Conservation (phyloP, 1,284 basidiomycete species). For the Trichosporon faecale region DNA sequence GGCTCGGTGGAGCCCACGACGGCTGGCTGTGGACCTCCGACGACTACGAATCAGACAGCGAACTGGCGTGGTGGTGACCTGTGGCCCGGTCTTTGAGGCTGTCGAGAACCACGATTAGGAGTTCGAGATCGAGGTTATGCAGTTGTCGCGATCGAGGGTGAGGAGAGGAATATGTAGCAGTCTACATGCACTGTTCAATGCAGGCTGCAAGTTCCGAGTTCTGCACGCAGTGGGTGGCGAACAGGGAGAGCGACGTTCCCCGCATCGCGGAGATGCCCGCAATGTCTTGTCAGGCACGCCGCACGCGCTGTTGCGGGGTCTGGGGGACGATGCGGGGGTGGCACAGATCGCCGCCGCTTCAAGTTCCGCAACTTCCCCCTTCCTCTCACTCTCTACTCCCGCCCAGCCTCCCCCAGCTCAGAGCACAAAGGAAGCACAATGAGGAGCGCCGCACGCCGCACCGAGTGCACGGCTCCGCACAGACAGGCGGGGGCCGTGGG, state of each 20-base stretch:
- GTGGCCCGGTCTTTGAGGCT: too few species aligned
- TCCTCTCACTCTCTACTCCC: background rate
- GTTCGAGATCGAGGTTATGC: too few species aligned
- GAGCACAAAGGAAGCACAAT: background rate
- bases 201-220: too few species aligned
- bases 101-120: too few species aligned
- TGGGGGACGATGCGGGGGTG: background rate
- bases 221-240: background rate
- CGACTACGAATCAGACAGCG: too few species aligned
- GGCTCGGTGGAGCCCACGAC: too few species aligned
- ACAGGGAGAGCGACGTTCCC: background rate
- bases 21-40: too few species aligned
- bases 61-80: too few species aligned
- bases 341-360: background rate
- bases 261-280: background rate
- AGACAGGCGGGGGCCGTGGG: background rate
- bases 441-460: background rate
- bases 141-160: too few species aligned
- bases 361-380: background rate
- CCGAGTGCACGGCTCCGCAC: background rate
- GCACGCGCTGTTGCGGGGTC: background rate
- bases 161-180: too few species aligned
- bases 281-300: background rate
- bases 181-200: too few species aligned
- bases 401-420: background rate